phyloP scores from a whole-genome alignment of 805 yeast species.

The Lachancea cidri region DNA sequence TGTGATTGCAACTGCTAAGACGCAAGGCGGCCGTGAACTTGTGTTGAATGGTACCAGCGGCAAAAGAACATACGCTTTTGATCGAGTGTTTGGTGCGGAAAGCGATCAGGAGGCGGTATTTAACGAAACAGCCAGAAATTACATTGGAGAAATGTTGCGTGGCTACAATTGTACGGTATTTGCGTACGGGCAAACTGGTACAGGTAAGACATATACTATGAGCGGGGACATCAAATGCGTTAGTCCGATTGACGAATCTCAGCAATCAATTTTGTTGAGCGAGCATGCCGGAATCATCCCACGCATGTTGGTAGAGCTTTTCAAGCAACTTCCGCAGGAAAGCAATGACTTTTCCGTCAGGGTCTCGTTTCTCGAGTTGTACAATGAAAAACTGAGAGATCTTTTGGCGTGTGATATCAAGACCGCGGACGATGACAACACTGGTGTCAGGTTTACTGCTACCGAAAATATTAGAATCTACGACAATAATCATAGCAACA shows the following conservation, averaged over 20 bases:
- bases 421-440: slow-evolving; percentile 9
- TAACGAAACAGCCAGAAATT: slow-evolving; percentile 54
- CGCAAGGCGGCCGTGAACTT: slow-evolving; percentile 43
- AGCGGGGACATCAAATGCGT: slow-evolving; percentile 53
- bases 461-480: slow-evolving; percentile 44
- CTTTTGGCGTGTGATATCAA: slow-evolving; percentile 36
- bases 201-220: slow-evolving; percentile 76
- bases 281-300: slow-evolving; percentile 62
- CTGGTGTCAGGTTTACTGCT: slow-evolving; percentile 33
- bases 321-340: slow-evolving; percentile 40
- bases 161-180: slow-evolving; percentile 77
- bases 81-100: slow-evolving; percentile 75
- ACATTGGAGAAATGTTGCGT: slow-evolving; percentile 55
- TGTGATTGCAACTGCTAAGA: slow-evolving; percentile 41
- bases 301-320: slow-evolving; percentile 50
- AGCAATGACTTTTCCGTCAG: slow-evolving; percentile 57
- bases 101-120: slow-evolving; percentile 67
- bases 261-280: slow-evolving; percentile 27
- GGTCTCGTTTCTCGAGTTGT: slow-evolving; percentile 71
- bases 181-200: slow-evolving; percentile 88
- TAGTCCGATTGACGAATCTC: slow-evolving; percentile 26
- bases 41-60: slow-evolving; percentile 34
- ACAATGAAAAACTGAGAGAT: slow-evolving; percentile 76
- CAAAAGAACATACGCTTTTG: slow-evolving; percentile 59
- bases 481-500: slow-evolving; percentile 39